These are phyloP conservation scores for Russula emetica DNA, from an alignment of 768 basidiomycete genomes.

Conservation along the genomic window DNA sequence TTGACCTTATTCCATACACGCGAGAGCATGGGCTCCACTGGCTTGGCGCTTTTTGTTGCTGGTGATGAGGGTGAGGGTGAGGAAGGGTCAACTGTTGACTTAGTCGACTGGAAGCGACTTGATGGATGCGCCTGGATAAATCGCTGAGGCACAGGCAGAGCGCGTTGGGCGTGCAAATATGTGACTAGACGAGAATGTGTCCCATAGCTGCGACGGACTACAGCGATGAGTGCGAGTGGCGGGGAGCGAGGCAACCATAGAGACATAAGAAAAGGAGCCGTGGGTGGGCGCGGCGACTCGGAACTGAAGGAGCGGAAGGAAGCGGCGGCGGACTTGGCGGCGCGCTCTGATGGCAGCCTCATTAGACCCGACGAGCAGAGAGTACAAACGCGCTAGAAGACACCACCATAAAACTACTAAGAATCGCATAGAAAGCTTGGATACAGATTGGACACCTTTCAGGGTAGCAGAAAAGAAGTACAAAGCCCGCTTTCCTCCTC, in stretches of 20 bases:
- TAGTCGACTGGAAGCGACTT: conserved; percentile 17
- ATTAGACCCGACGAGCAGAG: conserved; percentile 46
- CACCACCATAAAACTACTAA: conserved; percentile 58
- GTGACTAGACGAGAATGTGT: conserved; percentile 25
- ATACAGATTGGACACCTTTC: conserved; percentile 68
- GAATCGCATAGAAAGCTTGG: conserved; percentile 43
- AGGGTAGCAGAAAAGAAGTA: conserved; percentile 74
- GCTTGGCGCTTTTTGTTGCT: conserved; percentile 36
- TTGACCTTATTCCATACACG: conserved; percentile 91
- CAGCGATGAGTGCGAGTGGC: conserved; percentile 42
- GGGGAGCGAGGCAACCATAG: conserved; percentile 67
- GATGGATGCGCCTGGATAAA: conserved; percentile 19
- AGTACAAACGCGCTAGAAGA: conserved; percentile 56
- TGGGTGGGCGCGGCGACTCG: too few species aligned
- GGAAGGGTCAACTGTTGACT: conserved; percentile 48
- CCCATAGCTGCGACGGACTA: conserved; percentile 29
- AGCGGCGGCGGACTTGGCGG: not conserved
- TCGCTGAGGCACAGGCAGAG: conserved; percentile 23
- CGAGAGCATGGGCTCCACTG: conserved; percentile 45
- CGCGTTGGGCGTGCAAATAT: conserved; percentile 14
- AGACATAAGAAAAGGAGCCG: conserved; percentile 48
- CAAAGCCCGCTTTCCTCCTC: conserved; percentile 76
- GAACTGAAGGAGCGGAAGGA: not conserved
- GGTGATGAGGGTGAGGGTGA: conserved; percentile 25
- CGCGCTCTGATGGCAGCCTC: conserved; percentile 7